Evolutionary conservation across 1,284 basidiomycete species (phyloP).

Genomic region (Phlebopus sp.): DNA sequence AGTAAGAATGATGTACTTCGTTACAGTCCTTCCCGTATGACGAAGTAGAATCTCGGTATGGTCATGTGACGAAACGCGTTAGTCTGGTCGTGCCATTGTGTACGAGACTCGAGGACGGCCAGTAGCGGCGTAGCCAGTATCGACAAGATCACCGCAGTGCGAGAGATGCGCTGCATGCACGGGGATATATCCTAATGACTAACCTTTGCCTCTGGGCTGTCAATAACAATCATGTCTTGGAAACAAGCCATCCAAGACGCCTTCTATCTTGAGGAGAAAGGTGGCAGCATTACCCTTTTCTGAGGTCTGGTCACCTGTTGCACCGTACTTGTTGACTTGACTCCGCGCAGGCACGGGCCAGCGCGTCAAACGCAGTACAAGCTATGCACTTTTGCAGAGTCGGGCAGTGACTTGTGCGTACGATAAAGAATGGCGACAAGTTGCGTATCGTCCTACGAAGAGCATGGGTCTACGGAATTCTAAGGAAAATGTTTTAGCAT

Average conservation of each 20-base stretch:
- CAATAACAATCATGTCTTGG: conserved; percentile 69
- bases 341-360: conserved; percentile 79
- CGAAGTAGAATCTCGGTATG: conserved; percentile 12
- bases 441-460: conserved; percentile 71
- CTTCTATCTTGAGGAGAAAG: conserved; percentile 84
- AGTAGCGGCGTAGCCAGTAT: conserved; percentile 2
- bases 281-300: conserved; percentile 72
- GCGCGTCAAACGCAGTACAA: conserved; percentile 89
- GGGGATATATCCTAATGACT: conserved; percentile 39
- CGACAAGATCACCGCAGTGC: conserved; percentile 6
- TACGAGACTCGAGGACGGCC: neutral
- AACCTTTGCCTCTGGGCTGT: conserved; percentile 77
- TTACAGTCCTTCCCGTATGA: conserved; percentile 26
- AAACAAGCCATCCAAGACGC: conserved; percentile 81
- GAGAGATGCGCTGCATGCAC: conserved; percentile 7
- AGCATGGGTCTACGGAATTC: conserved; percentile 5
- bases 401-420: conserved; percentile 73
- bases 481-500: conserved; percentile 25
- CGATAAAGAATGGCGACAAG: conserved; percentile 83
- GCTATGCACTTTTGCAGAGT: conserved; percentile 71
- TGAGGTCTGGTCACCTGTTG: conserved; percentile 52
- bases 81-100: conserved; percentile 4
- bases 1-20: conserved; percentile 38
- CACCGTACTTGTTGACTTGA: conserved; percentile 62
- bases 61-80: conserved; percentile 15